These are phyloP conservation scores for Malus orientalis DNA, from an alignment of 306 rosid species.

Conservation along the genomic window DNA sequence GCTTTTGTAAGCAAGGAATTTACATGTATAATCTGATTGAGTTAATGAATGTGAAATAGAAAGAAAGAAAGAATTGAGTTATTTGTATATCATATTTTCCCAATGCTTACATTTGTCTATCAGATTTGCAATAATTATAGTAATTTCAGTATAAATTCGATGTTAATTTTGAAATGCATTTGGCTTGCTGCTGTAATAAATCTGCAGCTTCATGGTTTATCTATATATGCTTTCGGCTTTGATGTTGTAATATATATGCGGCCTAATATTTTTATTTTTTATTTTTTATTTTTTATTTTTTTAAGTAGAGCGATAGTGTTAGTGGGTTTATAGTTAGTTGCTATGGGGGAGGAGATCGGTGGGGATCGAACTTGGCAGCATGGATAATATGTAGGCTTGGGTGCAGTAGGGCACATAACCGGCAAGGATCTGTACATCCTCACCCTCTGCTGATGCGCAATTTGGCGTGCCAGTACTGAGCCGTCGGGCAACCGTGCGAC, in stretches of 20 bases:
- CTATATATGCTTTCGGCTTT: too few relatives aligned
- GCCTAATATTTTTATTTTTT: too few relatives aligned
- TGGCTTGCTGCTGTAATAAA: too few relatives aligned
- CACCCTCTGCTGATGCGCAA: background rate
- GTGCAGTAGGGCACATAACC: background rate
- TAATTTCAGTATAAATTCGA: too few relatives aligned
- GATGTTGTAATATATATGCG: too few relatives aligned
- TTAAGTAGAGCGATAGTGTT: too few relatives aligned
- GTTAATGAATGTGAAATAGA: conserved; percentile 9
- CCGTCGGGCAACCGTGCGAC: background rate
- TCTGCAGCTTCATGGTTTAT: too few relatives aligned
- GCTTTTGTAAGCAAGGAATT: conserved; percentile 1
- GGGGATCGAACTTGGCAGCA: too few relatives aligned
- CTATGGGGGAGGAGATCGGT: too few relatives aligned
- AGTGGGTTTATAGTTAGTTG: too few relatives aligned
- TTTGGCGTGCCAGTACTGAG: background rate
- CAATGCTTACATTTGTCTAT: background rate
- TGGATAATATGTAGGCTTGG: background rate
- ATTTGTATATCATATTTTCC: background rate
- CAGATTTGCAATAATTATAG: background rate
- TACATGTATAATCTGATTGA: conserved; percentile 5
- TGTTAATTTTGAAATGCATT: too few relatives aligned
- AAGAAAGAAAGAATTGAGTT: background rate
- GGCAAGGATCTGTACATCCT: background rate
- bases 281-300: too few relatives aligned